These are phyloP conservation scores for Thymus quinquecostatus DNA, from an alignment of 257 asterid species.

Conservation along the genomic window DNA sequence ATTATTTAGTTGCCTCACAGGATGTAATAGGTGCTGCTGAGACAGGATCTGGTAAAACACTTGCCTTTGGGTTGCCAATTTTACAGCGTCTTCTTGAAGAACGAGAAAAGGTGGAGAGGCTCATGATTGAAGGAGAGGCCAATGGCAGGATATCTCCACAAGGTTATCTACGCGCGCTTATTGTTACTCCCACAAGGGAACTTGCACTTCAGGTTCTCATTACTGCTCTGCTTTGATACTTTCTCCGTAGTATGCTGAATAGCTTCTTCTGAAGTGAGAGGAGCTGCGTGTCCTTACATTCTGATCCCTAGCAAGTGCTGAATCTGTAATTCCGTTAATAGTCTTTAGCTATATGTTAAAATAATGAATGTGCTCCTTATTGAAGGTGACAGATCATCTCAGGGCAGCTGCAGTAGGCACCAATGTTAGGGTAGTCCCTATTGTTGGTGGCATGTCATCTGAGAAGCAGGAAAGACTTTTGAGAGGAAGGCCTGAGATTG, in stretches of 20 bases:
- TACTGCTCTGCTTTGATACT: slow-evolving; percentile 24
- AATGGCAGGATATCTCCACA: slow-evolving; percentile 57
- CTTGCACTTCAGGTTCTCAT: slow-evolving; percentile 89
- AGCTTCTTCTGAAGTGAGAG: slow-evolving; percentile 14
- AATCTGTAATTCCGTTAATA: slow-evolving; percentile 18
- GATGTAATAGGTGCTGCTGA: slow-evolving; percentile 99
- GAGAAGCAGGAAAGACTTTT: slow-evolving; percentile 94
- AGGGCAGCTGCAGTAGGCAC: slow-evolving; percentile 68
- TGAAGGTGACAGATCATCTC: slow-evolving; percentile 91
- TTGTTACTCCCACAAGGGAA: slow-evolving; percentile 96
- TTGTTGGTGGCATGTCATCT: slow-evolving; percentile 94
- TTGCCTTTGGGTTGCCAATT: slow-evolving; percentile 98
- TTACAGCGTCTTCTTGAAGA: slow-evolving; percentile 93
- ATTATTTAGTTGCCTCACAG: slow-evolving; percentile 50
- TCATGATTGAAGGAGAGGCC: slow-evolving; percentile 55
- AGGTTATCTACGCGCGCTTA: slow-evolving; percentile 78
- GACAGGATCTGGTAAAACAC: slow-evolving; percentile 99
- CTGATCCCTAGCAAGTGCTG: neutral
- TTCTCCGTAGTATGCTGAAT: neutral
- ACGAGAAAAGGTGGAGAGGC: slow-evolving; percentile 71
- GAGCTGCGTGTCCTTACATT: neutral
- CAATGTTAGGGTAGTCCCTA: slow-evolving; percentile 70
- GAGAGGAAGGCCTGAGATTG: slow-evolving; percentile 89
- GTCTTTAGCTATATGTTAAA: neutral
- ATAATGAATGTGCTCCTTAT: slow-evolving; percentile 13